These are phyloP conservation scores for Penicillium sp. DNA, from an alignment of 2,329 filamentous ascomycete genomes.

Conservation along the genomic window DNA sequence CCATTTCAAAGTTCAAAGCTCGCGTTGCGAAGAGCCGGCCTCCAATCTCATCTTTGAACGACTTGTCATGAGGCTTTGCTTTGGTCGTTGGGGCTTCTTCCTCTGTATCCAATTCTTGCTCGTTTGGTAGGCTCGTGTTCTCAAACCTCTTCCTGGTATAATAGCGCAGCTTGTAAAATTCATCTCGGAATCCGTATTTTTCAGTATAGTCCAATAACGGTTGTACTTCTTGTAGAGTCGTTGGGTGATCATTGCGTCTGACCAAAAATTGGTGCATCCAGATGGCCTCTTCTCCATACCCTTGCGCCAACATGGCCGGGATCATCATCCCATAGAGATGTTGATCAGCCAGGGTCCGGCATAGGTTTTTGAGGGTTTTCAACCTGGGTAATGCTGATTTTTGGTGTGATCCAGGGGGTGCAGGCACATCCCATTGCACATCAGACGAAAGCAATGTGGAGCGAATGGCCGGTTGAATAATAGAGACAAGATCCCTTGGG, in stretches of 20 bases:
- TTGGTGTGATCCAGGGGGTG: not conserved
- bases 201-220: constrained; percentile 39
- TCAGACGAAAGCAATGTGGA: constrained; percentile 8
- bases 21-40: constrained; percentile 76
- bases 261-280: constrained; percentile 46
- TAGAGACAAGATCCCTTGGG: constrained; percentile 26
- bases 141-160: constrained; percentile 3
- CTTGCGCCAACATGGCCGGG: constrained; percentile 34
- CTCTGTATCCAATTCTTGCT: not conserved
- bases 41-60: constrained; percentile 62
- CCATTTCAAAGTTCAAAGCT: constrained; percentile 65
- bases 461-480: constrained; percentile 27
- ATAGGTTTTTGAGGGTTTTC: constrained; percentile 40
- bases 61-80: not conserved
- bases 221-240: constrained; percentile 32
- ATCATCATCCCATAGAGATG: constrained; percentile 44
- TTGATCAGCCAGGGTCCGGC: constrained; percentile 33
- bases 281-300: constrained; percentile 37
- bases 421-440: not conserved
- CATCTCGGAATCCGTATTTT: constrained; percentile 26
- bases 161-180: constrained; percentile 12
- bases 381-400: constrained; percentile 21
- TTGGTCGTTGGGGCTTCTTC: not conserved
- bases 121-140: not conserved
- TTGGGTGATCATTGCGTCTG: constrained; percentile 40